phyloP scores from a whole-genome alignment of 2,329 filamentous ascomycete species.

The Calonectria honghensis region DNA sequence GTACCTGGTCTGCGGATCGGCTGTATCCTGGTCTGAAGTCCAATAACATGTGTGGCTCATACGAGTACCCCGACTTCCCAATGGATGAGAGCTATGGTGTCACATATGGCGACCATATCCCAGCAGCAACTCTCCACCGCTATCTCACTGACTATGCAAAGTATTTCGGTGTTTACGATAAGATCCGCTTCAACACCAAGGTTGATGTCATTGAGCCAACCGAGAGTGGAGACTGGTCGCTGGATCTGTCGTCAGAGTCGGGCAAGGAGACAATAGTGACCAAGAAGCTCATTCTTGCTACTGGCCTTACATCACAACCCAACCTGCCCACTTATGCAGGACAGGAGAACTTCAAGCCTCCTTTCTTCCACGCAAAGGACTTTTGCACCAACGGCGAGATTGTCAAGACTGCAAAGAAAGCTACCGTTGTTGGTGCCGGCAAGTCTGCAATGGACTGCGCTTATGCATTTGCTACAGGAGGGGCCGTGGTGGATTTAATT shows the following conservation, averaged over 20 bases:
- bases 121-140: slow-evolving; percentile 57
- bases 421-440: slow-evolving; percentile 71
- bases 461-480: slow-evolving; percentile 68
- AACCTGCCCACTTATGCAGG: slow-evolving; percentile 63
- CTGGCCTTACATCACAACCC: slow-evolving; percentile 66
- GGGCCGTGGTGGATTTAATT: slow-evolving; percentile 69
- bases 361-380: slow-evolving; percentile 66
- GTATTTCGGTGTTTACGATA: slow-evolving; percentile 68
- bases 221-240: slow-evolving; percentile 37
- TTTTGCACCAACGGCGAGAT: slow-evolving; percentile 57
- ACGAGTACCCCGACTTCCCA: slow-evolving; percentile 78
- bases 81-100: slow-evolving; percentile 69
- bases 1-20: slow-evolving; percentile 75
- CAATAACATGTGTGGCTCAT: slow-evolving; percentile 78
- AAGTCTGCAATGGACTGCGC: slow-evolving; percentile 76
- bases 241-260: slow-evolving; percentile 5
- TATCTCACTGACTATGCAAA: slow-evolving; percentile 61
- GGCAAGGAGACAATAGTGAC: slow-evolving; percentile 45
- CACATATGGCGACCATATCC: slow-evolving; percentile 58
- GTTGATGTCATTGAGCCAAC: slow-evolving; percentile 65
- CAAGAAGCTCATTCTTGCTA: slow-evolving; percentile 68
- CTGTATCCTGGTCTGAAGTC: slow-evolving; percentile 76
- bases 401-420: slow-evolving; percentile 56
- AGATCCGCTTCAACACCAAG: slow-evolving; percentile 68
- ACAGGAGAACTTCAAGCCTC: slow-evolving; percentile 58